Percentiles rank a stretch among this genome's conserved stretches.
Conservation (phyloP, 148 eudicot species). For the Rhododendron mucronatum region DNA sequence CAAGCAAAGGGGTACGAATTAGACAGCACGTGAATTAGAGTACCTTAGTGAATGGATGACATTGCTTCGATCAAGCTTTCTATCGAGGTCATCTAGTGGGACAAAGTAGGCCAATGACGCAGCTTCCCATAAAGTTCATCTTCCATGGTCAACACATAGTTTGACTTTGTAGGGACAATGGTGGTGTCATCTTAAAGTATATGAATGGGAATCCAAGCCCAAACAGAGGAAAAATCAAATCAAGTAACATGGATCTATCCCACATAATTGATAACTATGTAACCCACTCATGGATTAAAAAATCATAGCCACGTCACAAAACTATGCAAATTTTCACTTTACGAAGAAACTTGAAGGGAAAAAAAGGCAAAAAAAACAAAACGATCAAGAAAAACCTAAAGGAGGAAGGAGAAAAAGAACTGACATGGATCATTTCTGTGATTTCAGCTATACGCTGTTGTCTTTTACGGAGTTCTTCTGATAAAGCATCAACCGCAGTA, state of each 20-base stretch:
- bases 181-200: background rate
- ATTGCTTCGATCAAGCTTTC: background rate
- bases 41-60: background rate
- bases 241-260: background rate
- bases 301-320: background rate
- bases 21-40: background rate
- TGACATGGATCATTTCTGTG: slow-evolving; percentile 95
- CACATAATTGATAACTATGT: background rate
- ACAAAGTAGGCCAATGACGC: background rate
- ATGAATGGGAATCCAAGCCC: background rate
- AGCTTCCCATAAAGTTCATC: background rate
- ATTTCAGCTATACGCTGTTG: slow-evolving; percentile 86
- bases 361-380: background rate
- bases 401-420: slow-evolving; percentile 17
- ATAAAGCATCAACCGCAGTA: slow-evolving; percentile 36
- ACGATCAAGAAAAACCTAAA: background rate
- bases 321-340: background rate
- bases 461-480: slow-evolving; percentile 59
- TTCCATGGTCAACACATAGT: too few relatives aligned
- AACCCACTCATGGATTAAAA: background rate
- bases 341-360: background rate
- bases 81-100: background rate
- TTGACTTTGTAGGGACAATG: background rate
- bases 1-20: background rate
- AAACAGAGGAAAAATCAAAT: background rate